These are phyloP conservation scores for Xylaria sp. DNA, from an alignment of 495 filamentous ascomycete species.

Conservation along the genomic window DNA sequence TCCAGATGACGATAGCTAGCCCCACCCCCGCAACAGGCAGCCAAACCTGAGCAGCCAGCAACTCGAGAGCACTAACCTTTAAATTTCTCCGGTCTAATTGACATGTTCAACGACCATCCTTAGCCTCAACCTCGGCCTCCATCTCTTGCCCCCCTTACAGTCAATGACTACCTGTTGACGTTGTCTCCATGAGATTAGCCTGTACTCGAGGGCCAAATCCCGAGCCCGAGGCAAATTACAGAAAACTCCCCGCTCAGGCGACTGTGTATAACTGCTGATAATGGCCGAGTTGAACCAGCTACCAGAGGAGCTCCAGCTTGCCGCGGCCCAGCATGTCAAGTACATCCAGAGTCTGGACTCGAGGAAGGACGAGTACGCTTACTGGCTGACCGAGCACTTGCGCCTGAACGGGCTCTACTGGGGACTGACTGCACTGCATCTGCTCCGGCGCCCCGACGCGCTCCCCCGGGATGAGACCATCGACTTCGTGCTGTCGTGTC, in stretches of 20 bases:
- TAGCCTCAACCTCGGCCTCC: neutral
- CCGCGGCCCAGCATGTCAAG: slow-evolving; percentile 79
- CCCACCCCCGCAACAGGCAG: slow-evolving; percentile 16
- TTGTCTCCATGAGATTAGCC: neutral
- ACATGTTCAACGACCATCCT: neutral
- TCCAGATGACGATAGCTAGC: neutral
- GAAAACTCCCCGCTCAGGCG: neutral
- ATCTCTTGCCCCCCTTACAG: neutral
- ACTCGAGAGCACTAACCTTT: neutral
- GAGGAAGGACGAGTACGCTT: slow-evolving; percentile 91
- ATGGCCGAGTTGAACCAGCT: slow-evolving; percentile 46
- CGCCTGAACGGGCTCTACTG: slow-evolving; percentile 95
- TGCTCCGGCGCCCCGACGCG: slow-evolving; percentile 79
- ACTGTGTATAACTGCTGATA: neutral
- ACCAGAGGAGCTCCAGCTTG: slow-evolving; percentile 68
- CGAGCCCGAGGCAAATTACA: neutral
- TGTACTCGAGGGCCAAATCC: neutral
- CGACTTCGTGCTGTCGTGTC: slow-evolving; percentile 90
- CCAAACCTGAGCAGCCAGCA: neutral
- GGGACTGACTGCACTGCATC: slow-evolving; percentile 88
- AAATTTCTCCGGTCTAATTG: neutral
- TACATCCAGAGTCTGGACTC: slow-evolving; percentile 95
- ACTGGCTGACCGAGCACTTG: slow-evolving; percentile 96
- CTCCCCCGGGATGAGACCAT: slow-evolving; percentile 83
- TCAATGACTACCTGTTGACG: neutral